Base-by-base conservation (phyloP, 1,284 basidiomycete species). In the Hemileia vastatrix region DNA sequence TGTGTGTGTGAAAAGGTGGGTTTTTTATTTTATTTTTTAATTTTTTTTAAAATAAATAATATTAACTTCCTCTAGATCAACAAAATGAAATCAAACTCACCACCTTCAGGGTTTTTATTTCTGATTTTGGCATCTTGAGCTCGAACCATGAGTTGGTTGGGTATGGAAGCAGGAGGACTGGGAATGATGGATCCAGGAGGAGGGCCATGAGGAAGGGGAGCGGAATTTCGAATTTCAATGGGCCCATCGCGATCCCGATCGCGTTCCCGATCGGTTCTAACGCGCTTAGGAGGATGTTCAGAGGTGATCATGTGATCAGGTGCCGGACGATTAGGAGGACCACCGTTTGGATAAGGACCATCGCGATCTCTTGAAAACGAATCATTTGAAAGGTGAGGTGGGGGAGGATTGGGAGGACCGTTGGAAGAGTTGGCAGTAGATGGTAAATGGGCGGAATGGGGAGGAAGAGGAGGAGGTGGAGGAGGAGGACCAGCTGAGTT, bases 211-310 rank as follows among this genome's bases (percentile, higher is more conserved):
- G n/a, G n/a, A n/a, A n/a, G n/a, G n/a, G n/a, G n/a, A n/a, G n/a
- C n/a, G n/a, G n/a, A n/a, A n/a, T n/a, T n/a, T n/a, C n/a, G n/a
- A n/a, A n/a, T n/a, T n/a, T n/a, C n/a, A n/a, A n/a, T n/a, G n/a
- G n/a, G n/a, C n/a, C n/a, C n/a, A n/a, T n/a, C 47, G 44, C 50
- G 31, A 11, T 63, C 60, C 15, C 2, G 15, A 31, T 61, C 44
- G 5, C 50, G 49, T n/a, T 60, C 47, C 8, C 48, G 58, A 19
- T 63, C 60, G 15, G 54, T 50, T 4, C 60, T 44, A 31, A 63
- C 13, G 5, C 60, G 44, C 56, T 63, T 63, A 36, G 52, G 15
- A 13, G 53, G 60, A 51, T 63, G 60, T 4, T 63, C 60, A 9
- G 23, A n/a, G 9, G 33, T 18, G 3, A 33, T 27, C n/a, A n/a